phyloP scores from a whole-genome alignment of 352 stramenopile genomes.

The Phytophthora kernoviae region DNA sequence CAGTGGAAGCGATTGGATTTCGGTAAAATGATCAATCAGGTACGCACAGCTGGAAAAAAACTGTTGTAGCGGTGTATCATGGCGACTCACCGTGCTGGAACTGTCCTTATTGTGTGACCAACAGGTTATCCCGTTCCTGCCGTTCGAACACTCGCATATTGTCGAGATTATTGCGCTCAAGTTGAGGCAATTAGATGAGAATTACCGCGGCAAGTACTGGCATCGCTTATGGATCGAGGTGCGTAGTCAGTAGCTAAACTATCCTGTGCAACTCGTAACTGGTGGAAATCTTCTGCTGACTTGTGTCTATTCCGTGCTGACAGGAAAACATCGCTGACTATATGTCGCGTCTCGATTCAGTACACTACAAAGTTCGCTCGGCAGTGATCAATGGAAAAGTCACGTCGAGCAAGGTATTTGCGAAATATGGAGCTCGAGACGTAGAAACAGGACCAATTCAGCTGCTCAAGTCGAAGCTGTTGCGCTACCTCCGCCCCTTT shows the following conservation, averaged over 20 bases:
- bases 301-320: neutral
- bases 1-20: conserved; percentile 91
- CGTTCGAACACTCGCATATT: conserved; percentile 86
- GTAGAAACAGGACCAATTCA: conserved; percentile 81
- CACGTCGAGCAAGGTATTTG: conserved; percentile 72
- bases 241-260: conserved; percentile 5
- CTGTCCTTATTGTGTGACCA: neutral
- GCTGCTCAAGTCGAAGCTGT: conserved; percentile 80
- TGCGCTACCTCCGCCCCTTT: conserved; percentile 78
- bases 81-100: too few relatives aligned
- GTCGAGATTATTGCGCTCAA: conserved; percentile 84
- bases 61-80: neutral
- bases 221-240: conserved; percentile 77
- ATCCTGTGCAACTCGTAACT: neutral
- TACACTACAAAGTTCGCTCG: conserved; percentile 75
- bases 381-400: conserved; percentile 52
- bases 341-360: conserved; percentile 75
- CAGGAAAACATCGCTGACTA: conserved; percentile 61
- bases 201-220: conserved; percentile 82
- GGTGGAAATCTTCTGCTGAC: conserved; percentile 6
- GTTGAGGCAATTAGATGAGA: conserved; percentile 69
- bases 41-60: conserved; percentile 16
- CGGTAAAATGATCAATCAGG: conserved; percentile 89
- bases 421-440: conserved; percentile 84
- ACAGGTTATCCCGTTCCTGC: conserved; percentile 88